Evolutionary conservation across 2,329 filamentous ascomycete genomes (phyloP).

Genomic region (Cladosporium sphaerospermum): DNA sequence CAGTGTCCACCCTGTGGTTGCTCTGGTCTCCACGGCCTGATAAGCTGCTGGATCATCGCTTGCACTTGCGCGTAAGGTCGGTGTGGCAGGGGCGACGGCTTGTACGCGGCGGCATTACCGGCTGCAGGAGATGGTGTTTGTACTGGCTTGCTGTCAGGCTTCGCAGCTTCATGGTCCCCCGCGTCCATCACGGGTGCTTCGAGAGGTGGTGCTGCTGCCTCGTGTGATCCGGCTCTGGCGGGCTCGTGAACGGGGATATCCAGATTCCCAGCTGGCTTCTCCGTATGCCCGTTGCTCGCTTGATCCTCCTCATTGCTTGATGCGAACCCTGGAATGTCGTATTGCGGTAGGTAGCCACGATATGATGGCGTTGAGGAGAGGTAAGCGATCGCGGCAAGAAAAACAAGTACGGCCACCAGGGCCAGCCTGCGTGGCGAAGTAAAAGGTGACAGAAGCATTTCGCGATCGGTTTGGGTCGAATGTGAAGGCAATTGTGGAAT

Average conservation of each 20-base stretch:
- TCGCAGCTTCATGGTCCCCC: neutral
- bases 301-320: conserved; percentile 14
- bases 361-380: conserved; percentile 21
- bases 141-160: neutral
- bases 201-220: neutral
- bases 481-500: neutral
- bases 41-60: conserved; percentile 36
- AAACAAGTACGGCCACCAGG: conserved; percentile 31
- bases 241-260: neutral
- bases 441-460: conserved; percentile 23
- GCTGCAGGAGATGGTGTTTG: neutral
- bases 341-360: conserved; percentile 18
- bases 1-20: conserved; percentile 33
- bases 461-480: neutral
- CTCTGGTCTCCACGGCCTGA: conserved; percentile 35
- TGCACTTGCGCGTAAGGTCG: conserved; percentile 12
- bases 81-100: conserved; percentile 8
- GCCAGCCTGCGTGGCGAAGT: conserved; percentile 34
- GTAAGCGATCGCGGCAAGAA: conserved; percentile 24
- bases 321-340: conserved; percentile 15
- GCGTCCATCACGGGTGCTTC: neutral
- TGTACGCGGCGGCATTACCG: neutral
- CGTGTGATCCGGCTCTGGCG: neutral
- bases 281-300: neutral
- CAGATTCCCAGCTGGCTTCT: conserved; percentile 4